phyloP scores from a whole-genome alignment of 78 protist genomes.

The Dictyostelium citrinum region DNA sequence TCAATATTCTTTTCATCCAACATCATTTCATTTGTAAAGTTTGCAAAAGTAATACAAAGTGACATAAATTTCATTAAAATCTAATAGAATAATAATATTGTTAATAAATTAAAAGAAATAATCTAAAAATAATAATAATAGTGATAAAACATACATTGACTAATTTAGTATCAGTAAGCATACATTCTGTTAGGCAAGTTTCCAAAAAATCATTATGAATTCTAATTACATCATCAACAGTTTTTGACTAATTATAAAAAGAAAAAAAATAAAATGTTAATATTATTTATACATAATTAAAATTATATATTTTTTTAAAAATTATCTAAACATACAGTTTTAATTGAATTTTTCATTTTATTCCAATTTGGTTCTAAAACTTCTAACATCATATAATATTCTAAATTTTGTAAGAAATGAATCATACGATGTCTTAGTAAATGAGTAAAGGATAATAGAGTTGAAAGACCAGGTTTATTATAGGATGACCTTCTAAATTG shows the following conservation, averaged over 20 bases:
- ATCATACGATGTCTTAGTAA: conserved; percentile 87
- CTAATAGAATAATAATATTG: background rate
- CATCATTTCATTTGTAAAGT: conserved; percentile 29
- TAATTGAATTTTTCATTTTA: conserved; percentile 40
- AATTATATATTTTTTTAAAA: background rate
- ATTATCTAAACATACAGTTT: conserved; percentile 3
- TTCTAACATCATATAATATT: conserved; percentile 87
- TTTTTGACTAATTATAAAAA: background rate
- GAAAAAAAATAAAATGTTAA: background rate
- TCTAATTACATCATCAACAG: conserved; percentile 84
- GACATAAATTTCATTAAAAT: conserved; percentile 64
- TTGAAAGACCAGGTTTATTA: conserved; percentile 5
- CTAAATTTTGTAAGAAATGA: conserved; percentile 86
- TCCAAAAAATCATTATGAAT: conserved; percentile 84
- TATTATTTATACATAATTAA: too few relatives aligned
- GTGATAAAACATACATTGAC: background rate
- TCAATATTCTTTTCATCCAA: background rate
- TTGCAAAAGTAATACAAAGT: conserved; percentile 8
- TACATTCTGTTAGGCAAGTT: conserved; percentile 78
- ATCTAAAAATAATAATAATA: background rate
- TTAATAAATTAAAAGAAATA: background rate
- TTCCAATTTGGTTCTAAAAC: conserved; percentile 91
- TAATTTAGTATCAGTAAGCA: conserved; percentile 76
- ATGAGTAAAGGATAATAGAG: conserved; percentile 40
- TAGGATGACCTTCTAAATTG: conserved; percentile 6